Evolutionary conservation across 805 yeast species (phyloP).

Genomic region (Wickerhamiella kazuoi): DNA sequence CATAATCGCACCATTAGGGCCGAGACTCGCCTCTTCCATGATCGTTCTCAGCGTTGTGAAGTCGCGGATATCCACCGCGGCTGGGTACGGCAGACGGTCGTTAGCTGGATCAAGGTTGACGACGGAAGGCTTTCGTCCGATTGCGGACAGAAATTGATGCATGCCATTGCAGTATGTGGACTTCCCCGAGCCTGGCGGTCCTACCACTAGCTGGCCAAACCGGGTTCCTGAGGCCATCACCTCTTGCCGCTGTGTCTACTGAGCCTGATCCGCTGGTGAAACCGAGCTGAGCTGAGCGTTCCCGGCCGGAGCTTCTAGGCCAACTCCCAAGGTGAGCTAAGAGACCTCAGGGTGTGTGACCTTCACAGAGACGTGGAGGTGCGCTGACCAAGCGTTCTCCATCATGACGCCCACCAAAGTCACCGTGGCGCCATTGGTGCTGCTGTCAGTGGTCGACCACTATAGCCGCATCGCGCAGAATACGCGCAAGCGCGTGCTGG

Average conservation of each 20-base stretch:
- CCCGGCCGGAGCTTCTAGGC: neutral
- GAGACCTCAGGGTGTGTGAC: neutral
- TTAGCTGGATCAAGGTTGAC: constrained; percentile 89
- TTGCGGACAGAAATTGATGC: constrained; percentile 80
- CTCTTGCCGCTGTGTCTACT: no score
- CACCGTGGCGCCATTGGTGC: constrained; percentile 86
- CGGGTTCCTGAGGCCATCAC: no score
- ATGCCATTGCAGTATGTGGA: constrained; percentile 88
- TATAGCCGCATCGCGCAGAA: constrained; percentile 70
- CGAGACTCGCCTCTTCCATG: constrained; percentile 53
- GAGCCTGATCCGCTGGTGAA: no score
- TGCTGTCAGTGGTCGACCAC: constrained; percentile 88
- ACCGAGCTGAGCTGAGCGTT: neutral
- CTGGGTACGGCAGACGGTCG: constrained; percentile 50
- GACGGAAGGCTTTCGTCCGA: constrained; percentile 75
- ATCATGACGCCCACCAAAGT: constrained; percentile 26
- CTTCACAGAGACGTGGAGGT: no score
- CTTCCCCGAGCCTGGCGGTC: constrained; percentile 97
- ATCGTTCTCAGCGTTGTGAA: constrained; percentile 59
- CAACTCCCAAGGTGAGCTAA: neutral
- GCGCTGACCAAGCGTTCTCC: neutral
- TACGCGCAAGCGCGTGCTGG: constrained; percentile 70
- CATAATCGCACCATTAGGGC: constrained; percentile 85
- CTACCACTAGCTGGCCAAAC: constrained; percentile 81
- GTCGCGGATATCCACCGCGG: constrained; percentile 63